Evolutionary conservation across 345 rosid species (phyloP).

Genomic region (Mallotus nudiflorus): DNA sequence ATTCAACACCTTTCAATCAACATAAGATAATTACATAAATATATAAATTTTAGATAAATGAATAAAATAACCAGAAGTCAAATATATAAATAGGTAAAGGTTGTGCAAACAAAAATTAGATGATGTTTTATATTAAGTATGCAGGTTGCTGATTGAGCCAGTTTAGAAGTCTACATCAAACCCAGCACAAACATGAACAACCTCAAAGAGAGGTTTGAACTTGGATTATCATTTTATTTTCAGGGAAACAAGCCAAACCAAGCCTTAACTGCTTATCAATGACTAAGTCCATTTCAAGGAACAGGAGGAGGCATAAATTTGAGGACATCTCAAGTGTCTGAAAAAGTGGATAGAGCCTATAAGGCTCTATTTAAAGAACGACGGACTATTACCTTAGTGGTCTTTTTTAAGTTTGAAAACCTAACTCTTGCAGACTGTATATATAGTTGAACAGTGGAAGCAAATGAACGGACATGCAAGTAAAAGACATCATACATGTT

Average conservation of each 20-base stretch:
- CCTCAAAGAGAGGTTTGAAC: background rate
- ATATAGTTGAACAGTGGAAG: background rate
- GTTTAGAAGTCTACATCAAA: background rate
- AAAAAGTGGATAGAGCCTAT: background rate
- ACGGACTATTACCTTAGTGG: background rate
- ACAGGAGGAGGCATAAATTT: background rate
- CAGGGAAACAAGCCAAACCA: no score
- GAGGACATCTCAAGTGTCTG: background rate
- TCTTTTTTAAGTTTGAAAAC: conserved; percentile 1
- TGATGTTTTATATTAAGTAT: background rate
- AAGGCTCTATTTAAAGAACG: background rate
- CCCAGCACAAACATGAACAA: background rate
- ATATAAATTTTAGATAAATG: background rate
- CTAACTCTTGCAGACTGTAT: background rate
- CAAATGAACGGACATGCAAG: background rate
- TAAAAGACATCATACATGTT: background rate
- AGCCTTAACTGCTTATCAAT: no score
- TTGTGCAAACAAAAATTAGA: background rate
- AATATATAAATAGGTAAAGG: background rate
- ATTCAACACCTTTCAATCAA: background rate
- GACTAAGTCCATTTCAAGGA: background rate
- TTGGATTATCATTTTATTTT: no score
- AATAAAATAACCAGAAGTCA: background rate
- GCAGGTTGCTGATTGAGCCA: background rate
- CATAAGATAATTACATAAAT: background rate